Base-by-base conservation (phyloP, 176 grass and related monocot species). In the Carex kokanica region DNA sequence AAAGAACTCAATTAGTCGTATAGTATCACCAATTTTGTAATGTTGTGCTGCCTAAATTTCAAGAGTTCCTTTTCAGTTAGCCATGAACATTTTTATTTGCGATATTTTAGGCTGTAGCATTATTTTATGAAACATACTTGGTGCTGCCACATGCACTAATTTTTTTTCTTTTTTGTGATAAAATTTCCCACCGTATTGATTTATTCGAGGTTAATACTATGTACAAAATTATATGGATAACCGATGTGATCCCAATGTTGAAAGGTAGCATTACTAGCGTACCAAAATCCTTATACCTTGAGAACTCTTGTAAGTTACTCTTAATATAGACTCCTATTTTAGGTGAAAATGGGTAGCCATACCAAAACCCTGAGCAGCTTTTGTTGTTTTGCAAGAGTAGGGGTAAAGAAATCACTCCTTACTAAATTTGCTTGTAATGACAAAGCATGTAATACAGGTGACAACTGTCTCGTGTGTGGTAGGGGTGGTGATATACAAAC, bases 401-500 rank as follows among this genome's bases (percentile, higher is more conserved):
- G 1, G 68, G 11, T 8, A 6, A 54, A 29, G 0, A 2, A 12
- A 53, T 54, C 71, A 75, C 11, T 41, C 38, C 7, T 71, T 21
- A 71, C 38, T 54, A 17, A 47, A 54, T 54, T 75, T 75, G 72
- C 23, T 29, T 67, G 64, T 27, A 16, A 12, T 31, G 24, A 77
- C 24, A 55, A 77, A 55, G 14, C 1, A 77, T 77, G 49, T 21
- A 18, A 16, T 12, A 54, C 14, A 55, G 45, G 5, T 6, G 24
- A 54, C 49, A 77, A 55, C 5, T 52, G 68, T 74, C 47, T 75
- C 0, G 24, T 77, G 47, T 77, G 49, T 31, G 14, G 23, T 77
- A 77, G 16, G 23, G 49, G 13, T 77, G 49, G 24, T 73, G 45
- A 75, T 53, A 75, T 75, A 75, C 71, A 75, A 8, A 73, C 11